phyloP scores from a whole-genome alignment of 1,284 basidiomycete species.

The Irpex sp. region DNA sequence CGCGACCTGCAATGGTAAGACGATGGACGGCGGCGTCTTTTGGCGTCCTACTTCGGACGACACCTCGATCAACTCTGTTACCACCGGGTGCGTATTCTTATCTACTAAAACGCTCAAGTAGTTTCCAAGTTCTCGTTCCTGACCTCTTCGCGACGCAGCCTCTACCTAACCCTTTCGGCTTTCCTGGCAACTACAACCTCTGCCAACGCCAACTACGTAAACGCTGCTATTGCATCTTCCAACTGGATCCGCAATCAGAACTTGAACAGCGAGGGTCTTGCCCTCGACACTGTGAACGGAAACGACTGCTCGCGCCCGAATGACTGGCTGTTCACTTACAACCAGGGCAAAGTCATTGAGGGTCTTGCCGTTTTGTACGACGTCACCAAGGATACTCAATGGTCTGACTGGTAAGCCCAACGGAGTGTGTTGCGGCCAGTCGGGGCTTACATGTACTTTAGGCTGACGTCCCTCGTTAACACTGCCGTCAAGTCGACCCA shows the following conservation, averaged over 20 bases:
- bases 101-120: neutral
- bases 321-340: conserved; percentile 47
- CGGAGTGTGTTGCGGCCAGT: no score
- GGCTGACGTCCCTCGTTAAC: conserved; percentile 35
- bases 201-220: conserved; percentile 38
- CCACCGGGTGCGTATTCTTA: conserved; percentile 37
- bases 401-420: conserved; percentile 34
- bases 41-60: conserved; percentile 38
- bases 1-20: neutral
- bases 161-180: conserved; percentile 28
- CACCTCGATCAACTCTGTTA: conserved; percentile 41
- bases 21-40: neutral
- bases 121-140: neutral
- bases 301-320: conserved; percentile 40
- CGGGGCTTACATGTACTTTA: conserved; percentile 23
- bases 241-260: conserved; percentile 45
- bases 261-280: conserved; percentile 37
- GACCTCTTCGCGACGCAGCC: conserved; percentile 18
- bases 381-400: conserved; percentile 38
- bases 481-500: conserved; percentile 36
- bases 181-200: conserved; percentile 42
- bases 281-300: conserved; percentile 44
- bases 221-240: conserved; percentile 42
- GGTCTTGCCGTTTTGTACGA: conserved; percentile 41
- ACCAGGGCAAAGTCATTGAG: conserved; percentile 49